Conservation (phyloP, 768 basidiomycete species). For the Tricholoma bakamatsutake region DNA sequence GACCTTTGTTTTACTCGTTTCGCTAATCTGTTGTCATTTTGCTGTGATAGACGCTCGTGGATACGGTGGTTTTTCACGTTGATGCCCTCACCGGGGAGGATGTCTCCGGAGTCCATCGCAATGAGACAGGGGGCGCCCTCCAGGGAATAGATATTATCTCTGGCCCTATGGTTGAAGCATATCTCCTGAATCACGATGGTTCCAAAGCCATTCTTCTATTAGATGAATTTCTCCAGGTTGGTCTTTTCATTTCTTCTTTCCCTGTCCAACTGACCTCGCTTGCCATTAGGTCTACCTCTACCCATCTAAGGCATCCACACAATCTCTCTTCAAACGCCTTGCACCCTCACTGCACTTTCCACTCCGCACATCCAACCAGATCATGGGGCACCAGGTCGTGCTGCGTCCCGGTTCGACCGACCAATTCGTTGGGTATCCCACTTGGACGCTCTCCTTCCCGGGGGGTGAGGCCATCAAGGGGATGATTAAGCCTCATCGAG, state of each 20-base stretch:
- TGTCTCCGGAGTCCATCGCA: conserved; percentile 4
- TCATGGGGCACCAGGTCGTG: conserved; percentile 54
- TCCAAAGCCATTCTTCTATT: conserved; percentile 38
- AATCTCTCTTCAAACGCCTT: conserved; percentile 36
- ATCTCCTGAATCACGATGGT: conserved; percentile 37
- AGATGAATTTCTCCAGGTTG: conserved; percentile 73
- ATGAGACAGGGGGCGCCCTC: conserved; percentile 28
- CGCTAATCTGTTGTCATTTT: not conserved
- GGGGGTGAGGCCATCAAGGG: conserved; percentile 51
- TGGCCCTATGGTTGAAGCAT: conserved; percentile 55
- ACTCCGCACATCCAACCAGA: conserved; percentile 36
- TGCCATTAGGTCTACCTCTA: conserved; percentile 69
- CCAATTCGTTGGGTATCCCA: conserved; percentile 46
- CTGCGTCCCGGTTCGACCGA: conserved; percentile 35
- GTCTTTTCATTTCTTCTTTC: conserved; percentile 10
- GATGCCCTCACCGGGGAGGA: conserved; percentile 79
- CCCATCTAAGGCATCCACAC: conserved; percentile 48
- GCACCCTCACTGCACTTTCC: conserved; percentile 50
- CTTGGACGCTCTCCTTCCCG: conserved; percentile 60
- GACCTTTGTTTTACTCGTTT: not conserved
- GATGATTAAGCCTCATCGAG: conserved; percentile 41
- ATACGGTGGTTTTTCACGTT: conserved; percentile 64
- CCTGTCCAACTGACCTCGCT: not conserved
- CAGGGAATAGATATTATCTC: conserved; percentile 58
- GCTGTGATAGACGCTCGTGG: conserved; percentile 44